Conservation (phyloP, 768 basidiomycete species). For the Flagelloscypha sp. region DNA sequence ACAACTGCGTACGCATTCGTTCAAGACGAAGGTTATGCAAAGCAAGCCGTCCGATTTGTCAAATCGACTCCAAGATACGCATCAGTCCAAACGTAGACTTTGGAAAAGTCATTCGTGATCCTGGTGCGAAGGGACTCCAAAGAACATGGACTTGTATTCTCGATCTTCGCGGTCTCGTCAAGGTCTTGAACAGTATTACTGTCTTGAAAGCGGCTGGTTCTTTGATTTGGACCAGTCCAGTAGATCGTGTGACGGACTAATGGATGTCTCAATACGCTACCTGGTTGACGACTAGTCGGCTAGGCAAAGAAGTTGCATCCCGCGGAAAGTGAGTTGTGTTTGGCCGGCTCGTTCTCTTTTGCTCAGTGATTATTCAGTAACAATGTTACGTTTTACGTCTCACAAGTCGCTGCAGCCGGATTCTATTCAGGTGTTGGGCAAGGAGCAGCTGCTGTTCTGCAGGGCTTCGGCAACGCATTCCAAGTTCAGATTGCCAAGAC, state of each 20-base stretch:
- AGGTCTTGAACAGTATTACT: slow-evolving; percentile 37
- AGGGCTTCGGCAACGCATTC: slow-evolving; percentile 35
- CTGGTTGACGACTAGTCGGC: slow-evolving; percentile 37
- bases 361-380: slow-evolving; percentile 29
- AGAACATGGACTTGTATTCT: slow-evolving; percentile 49
- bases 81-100: slow-evolving; percentile 51
- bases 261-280: slow-evolving; percentile 36
- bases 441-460: slow-evolving; percentile 32
- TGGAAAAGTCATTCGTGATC: slow-evolving; percentile 47
- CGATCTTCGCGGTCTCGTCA: slow-evolving; percentile 43
- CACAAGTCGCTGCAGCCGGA: slow-evolving; percentile 35
- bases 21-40: slow-evolving; percentile 23
- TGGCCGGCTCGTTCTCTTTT: neutral
- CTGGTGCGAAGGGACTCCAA: slow-evolving; percentile 28
- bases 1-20: slow-evolving; percentile 32
- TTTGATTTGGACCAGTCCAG: slow-evolving; percentile 33
- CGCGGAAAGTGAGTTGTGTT: slow-evolving; percentile 40
- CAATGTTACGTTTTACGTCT: slow-evolving; percentile 41
- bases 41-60: slow-evolving; percentile 28
- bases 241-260: slow-evolving; percentile 28
- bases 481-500: slow-evolving; percentile 39
- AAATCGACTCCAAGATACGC: slow-evolving; percentile 30
- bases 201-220: slow-evolving; percentile 28
- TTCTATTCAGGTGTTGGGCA: slow-evolving; percentile 30
- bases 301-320: slow-evolving; percentile 31